Evolutionary conservation across 208 protist genomes (phyloP).

Genomic region (Vickermania ingenoplastis): DNA sequence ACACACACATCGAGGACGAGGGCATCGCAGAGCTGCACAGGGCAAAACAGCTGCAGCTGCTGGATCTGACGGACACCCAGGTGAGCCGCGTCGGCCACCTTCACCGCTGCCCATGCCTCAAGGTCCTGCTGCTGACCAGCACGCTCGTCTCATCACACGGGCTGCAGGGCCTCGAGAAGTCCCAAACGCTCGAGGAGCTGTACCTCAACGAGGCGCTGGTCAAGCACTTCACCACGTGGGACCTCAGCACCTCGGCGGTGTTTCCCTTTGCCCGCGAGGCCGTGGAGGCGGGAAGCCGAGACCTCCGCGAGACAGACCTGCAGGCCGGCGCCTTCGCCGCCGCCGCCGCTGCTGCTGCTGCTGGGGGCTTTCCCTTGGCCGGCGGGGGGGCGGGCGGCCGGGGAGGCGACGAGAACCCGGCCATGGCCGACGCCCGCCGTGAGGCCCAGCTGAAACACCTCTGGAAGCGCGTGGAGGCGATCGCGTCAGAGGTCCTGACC

Average conservation of each 20-base stretch:
- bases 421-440: background rate
- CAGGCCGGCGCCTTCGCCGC: background rate
- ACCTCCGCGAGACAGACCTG: background rate
- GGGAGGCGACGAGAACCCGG: background rate
- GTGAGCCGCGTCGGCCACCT: conserved; percentile 6
- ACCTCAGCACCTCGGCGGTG: background rate
- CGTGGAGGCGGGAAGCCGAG: background rate
- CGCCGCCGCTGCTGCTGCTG: background rate
- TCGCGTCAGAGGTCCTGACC: background rate
- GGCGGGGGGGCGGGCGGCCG: background rate
- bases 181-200: background rate
- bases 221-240: conserved; percentile 8
- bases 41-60: background rate
- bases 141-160: conserved; percentile 1
- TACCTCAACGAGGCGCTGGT: conserved; percentile 4
- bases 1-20: conserved; percentile 2
- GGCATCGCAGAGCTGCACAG: background rate
- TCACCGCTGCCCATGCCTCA: background rate
- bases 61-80: background rate
- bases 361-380: background rate
- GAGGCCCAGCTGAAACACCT: background rate
- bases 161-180: conserved; percentile 1
- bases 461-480: background rate
- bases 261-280: background rate
- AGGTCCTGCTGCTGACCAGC: background rate